A percentile compares a stretch with the other conserved stretches of the same genome.
phyloP scores from a whole-genome alignment of 2,329 filamentous ascomycete genomes.

The Cercospora beticola region DNA sequence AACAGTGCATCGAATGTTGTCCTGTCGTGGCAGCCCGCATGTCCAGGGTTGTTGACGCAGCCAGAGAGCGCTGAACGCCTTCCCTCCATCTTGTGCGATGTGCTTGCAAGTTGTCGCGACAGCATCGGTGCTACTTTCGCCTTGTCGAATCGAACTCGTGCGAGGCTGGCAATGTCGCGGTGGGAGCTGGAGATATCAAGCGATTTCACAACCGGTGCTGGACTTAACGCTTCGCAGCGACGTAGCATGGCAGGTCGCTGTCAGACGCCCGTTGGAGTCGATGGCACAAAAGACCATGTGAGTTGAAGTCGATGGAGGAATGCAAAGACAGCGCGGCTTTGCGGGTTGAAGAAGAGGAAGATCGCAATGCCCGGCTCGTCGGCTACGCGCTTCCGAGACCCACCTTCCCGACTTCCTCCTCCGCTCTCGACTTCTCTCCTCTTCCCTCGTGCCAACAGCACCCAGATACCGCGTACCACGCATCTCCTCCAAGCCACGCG shows the following conservation, averaged over 20 bases:
- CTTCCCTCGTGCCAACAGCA: not conserved
- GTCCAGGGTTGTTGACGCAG: too few species aligned
- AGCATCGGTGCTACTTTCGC: too few species aligned
- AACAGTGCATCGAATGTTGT: too few species aligned
- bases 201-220: too few species aligned
- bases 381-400: not conserved
- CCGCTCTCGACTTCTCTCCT: not conserved
- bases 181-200: too few species aligned
- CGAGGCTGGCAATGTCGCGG: too few species aligned
- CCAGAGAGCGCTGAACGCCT: too few species aligned
- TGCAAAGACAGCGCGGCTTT: not conserved
- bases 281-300: not conserved
- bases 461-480: not conserved
- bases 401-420: not conserved
- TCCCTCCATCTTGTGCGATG: too few species aligned
- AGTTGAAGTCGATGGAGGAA: not conserved
- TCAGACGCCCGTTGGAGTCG: not conserved
- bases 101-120: too few species aligned
- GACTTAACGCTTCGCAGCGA: not conserved
- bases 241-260: not conserved
- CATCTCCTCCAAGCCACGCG: not conserved
- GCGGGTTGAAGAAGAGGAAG: not conserved
- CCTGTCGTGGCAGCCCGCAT: too few species aligned
- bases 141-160: too few species aligned
- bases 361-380: not conserved